Evolutionary conservation across 768 basidiomycete species (phyloP), one percentile per base, ranked within the genome.

Genomic region (Tephrocybe sp.): DNA sequence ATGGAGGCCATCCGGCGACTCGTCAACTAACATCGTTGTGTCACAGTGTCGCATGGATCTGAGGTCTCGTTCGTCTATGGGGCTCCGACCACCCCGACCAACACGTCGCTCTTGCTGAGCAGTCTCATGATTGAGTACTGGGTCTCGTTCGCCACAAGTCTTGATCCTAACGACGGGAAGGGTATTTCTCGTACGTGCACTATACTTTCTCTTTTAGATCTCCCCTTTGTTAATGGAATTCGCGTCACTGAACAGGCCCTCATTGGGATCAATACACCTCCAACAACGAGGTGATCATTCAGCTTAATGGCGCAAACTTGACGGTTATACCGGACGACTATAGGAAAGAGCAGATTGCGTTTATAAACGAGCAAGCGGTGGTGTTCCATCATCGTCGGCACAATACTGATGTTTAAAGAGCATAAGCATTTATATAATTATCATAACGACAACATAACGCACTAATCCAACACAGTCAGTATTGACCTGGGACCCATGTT

Each of bases 71-170:
- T 52, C 45, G 66, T 72, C 5, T 72, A 64, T 42, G 69, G 68
- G 5, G 53, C 41, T 0, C 55, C 58, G 11, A 37, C 26, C 9
- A 57, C 47, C 42, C 5, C 49, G 27, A 45, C 58, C 37, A 9
- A 59, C 1, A 56, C 63, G 6, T 60, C 60, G 3, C 49, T 40
- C 16, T 36, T 44, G 0, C 58, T 76, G 1, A 73, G 73, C 36
- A 56, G 42, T 4, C 9, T 54, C 13, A 75, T 76, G 74, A 65
- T 66, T 15, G 71, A 76, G 25, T 75, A 75, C 37, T 76, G 75
- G 75, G 57, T 77, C 16, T 76, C 75, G 0, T 77, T 77, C 45
- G 71, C 71, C 1, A 71, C 68, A 1, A 71, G 69, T 19, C 58
- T 76, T 21, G 65, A 69, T 25, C 74, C 75, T n/a, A 76, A 76